Percentiles rank a stretch among this genome's conserved stretches.
phyloP scores from a whole-genome alignment of 1,284 basidiomycete genomes.

The Sporisorium reilianum region DNA sequence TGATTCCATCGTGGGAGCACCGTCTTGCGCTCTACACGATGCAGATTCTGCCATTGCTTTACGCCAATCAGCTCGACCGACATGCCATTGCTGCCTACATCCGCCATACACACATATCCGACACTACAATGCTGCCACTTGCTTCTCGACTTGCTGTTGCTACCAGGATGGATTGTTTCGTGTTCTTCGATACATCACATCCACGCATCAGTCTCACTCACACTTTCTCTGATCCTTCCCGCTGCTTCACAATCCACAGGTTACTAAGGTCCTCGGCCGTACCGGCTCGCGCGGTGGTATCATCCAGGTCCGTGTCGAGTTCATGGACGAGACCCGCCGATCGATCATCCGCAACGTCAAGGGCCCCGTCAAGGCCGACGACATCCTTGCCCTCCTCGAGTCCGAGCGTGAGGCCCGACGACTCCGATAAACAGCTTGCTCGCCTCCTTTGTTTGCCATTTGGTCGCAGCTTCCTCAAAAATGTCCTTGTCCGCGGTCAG shows the following conservation, averaged over 20 bases:
- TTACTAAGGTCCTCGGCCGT: conserved; percentile 88
- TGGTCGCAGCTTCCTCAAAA: not conserved
- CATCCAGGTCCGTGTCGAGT: conserved; percentile 99
- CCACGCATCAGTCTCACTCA: conserved; percentile 21
- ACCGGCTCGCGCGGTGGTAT: conserved; percentile 99
- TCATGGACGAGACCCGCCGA: conserved; percentile 96
- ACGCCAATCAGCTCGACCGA: not conserved
- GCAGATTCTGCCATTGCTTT: too few relatives aligned
- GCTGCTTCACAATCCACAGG: conserved; percentile 44
- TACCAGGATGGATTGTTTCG: not conserved
- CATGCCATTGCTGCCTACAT: not conserved
- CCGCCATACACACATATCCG: not conserved
- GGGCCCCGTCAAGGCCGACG: conserved; percentile 94
- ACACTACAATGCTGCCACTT: not conserved
- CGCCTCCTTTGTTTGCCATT: not conserved
- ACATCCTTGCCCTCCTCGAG: conserved; percentile 97
- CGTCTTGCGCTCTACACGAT: not conserved
- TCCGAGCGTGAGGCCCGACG: conserved; percentile 98
- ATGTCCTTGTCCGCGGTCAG: conserved; percentile 2
- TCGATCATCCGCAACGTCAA: conserved; percentile 99
- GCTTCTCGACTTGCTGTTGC: not conserved
- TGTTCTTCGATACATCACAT: not conserved
- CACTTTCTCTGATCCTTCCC: conserved; percentile 12
- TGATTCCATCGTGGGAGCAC: too few relatives aligned
- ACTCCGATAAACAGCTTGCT: conserved; percentile 46